A percentile compares a stretch with the other conserved stretches of the same genome.
These are phyloP conservation scores for Vicia faba DNA, from an alignment of 306 rosid species.

Conservation along the genomic window DNA sequence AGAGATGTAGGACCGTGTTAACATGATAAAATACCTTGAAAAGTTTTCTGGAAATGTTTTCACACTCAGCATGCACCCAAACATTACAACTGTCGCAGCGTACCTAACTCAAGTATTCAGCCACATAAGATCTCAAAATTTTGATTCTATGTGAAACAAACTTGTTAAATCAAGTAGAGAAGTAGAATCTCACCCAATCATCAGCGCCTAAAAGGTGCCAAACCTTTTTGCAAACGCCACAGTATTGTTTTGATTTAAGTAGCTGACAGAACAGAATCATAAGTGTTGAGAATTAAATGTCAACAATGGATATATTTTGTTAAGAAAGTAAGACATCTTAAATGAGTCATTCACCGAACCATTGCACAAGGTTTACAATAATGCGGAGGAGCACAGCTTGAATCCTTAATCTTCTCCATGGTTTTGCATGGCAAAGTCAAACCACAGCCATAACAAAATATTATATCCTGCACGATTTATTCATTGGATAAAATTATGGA, in stretches of 20 bases:
- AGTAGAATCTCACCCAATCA: slow-evolving; percentile 73
- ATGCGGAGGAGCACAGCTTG: slow-evolving; percentile 45
- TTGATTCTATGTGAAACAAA: slow-evolving; percentile 25
- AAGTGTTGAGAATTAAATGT: slow-evolving; percentile 34
- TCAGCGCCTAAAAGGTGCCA: slow-evolving; percentile 98
- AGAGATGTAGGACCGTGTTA: slow-evolving; percentile 6
- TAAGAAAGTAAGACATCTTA: slow-evolving; percentile 23
- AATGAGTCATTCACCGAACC: slow-evolving; percentile 46
- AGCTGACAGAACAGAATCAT: slow-evolving; percentile 53
- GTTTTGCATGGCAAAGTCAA: slow-evolving; percentile 54
- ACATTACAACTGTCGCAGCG: slow-evolving; percentile 93
- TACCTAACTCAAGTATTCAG: slow-evolving; percentile 56
- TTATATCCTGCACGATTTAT: slow-evolving; percentile 56
- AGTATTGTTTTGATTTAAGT: slow-evolving; percentile 80
- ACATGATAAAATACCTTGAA: slow-evolving; percentile 57
- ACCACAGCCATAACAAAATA: slow-evolving; percentile 80
- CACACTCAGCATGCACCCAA: slow-evolving; percentile 98
- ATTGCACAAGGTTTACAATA: slow-evolving; percentile 78
- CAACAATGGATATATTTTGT: slow-evolving; percentile 12
- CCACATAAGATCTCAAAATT: slow-evolving; percentile 39
- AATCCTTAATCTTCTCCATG: slow-evolving; percentile 58
- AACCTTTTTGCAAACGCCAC: slow-evolving; percentile 88
- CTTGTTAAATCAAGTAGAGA: slow-evolving; percentile 19
- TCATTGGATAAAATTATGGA: slow-evolving; percentile 31
- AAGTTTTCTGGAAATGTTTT: slow-evolving; percentile 62